Evolutionary conservation across 2,329 filamentous ascomycete genomes (phyloP).

Genomic region (Ilyonectria mors-panacis): DNA sequence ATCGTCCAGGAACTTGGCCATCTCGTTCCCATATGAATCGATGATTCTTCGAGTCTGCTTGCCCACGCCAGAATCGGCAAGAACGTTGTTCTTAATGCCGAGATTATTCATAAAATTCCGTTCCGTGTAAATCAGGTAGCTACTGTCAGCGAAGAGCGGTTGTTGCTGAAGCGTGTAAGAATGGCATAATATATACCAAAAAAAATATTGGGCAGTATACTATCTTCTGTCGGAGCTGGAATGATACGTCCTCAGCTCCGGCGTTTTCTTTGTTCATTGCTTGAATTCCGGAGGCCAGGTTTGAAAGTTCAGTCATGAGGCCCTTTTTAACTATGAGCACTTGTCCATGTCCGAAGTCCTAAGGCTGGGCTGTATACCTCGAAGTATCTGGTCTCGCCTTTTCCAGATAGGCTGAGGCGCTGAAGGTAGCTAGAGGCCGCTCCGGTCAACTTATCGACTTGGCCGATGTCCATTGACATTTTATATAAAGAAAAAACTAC

Average conservation of each 20-base stretch:
- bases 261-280: constrained; percentile 6
- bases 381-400: not conserved
- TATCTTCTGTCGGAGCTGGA: not conserved
- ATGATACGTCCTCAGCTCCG: not conserved
- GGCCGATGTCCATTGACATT: not conserved
- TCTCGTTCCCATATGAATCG: not conserved
- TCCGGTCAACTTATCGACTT: not conserved
- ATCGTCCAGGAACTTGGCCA: constrained; percentile 10
- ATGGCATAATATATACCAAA: not conserved
- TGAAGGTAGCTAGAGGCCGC: constrained; percentile 5
- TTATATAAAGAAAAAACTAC: constrained; percentile 1
- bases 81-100: not conserved
- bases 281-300: not conserved
- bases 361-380: not conserved
- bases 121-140: not conserved
- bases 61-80: not conserved
- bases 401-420: not conserved
- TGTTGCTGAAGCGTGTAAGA: not conserved
- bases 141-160: no score
- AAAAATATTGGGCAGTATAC: constrained; percentile 11
- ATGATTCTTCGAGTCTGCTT: not conserved
- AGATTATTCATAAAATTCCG: not conserved
- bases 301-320: not conserved
- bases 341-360: no score
- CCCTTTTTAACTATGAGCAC: not conserved